Evolutionary conservation across 495 filamentous ascomycete genomes (phyloP).

Genomic region (Evansstolkia leycettana): DNA sequence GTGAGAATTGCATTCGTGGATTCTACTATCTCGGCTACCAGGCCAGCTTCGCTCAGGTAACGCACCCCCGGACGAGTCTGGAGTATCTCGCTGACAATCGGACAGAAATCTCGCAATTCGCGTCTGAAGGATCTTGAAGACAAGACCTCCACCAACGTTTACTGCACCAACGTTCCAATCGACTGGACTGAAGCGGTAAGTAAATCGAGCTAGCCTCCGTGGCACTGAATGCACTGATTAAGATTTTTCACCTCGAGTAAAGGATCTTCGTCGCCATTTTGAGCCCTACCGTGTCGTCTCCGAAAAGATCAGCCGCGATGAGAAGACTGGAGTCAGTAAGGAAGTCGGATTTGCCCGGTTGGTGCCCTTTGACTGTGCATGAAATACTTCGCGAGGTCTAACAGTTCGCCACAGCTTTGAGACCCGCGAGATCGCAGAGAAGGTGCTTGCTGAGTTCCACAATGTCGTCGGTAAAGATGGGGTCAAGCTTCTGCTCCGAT

Average conservation of each 20-base stretch:
- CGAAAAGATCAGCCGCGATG: slow-evolving; percentile 84
- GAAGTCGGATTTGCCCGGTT: slow-evolving; percentile 96
- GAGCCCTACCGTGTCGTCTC: slow-evolving; percentile 74
- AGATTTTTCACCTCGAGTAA: slow-evolving; percentile 3
- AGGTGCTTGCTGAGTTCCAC: slow-evolving; percentile 74
- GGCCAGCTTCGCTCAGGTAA: slow-evolving; percentile 84
- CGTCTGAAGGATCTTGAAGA: slow-evolving; percentile 88
- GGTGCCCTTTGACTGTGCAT: slow-evolving; percentile 11
- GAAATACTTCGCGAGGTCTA: too few relatives aligned
- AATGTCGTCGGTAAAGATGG: slow-evolving; percentile 52
- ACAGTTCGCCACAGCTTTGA: slow-evolving; percentile 52
- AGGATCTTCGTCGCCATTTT: slow-evolving; percentile 43
- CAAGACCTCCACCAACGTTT: slow-evolving; percentile 80
- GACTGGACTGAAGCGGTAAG: slow-evolving; percentile 78
- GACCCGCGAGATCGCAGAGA: slow-evolving; percentile 72
- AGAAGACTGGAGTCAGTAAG: slow-evolving; percentile 72
- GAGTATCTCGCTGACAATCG: slow-evolving; percentile 7
- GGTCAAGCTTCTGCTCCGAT: slow-evolving; percentile 81
- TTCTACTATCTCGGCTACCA: slow-evolving; percentile 91
- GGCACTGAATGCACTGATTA: background rate
- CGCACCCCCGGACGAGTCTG: background rate
- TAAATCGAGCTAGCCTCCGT: slow-evolving; percentile 1
- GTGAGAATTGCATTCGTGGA: slow-evolving; percentile 91
- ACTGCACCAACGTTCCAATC: slow-evolving; percentile 89
- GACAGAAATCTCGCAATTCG: slow-evolving; percentile 86